Conservation (phyloP, 768 basidiomycete species). For the Udeniomyces megalosporus region DNA sequence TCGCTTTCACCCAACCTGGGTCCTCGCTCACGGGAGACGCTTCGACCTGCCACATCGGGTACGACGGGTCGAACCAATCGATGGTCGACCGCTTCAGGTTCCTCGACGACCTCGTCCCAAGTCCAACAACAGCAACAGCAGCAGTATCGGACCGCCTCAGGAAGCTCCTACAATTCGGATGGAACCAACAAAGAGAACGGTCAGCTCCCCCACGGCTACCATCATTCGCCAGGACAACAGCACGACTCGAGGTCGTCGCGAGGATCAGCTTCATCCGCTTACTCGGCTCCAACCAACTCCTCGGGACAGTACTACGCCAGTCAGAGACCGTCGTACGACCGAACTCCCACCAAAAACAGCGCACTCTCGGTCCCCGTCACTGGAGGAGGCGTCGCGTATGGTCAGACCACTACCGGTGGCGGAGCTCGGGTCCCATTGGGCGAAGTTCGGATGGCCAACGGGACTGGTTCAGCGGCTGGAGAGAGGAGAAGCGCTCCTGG, state of each 20-base stretch:
- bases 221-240: slow-evolving; percentile 16
- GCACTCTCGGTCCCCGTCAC: background rate
- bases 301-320: background rate
- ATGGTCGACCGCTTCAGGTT: slow-evolving; percentile 20
- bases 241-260: background rate
- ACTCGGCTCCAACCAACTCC: background rate
- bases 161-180: slow-evolving; percentile 17
- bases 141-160: slow-evolving; percentile 21
- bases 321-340: background rate
- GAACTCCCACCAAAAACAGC: background rate
- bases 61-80: slow-evolving; percentile 17
- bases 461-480: background rate
- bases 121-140: background rate
- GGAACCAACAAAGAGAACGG: slow-evolving; percentile 12
- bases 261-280: no score
- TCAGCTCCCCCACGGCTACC: slow-evolving; percentile 15
- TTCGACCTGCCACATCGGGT: slow-evolving; percentile 15
- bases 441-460: background rate
- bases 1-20: slow-evolving; percentile 18
- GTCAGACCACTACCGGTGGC: background rate
- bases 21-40: slow-evolving; percentile 20
- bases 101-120: background rate
- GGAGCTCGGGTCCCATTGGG: background rate
- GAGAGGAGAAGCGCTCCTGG: background rate
- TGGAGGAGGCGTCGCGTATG: background rate